phyloP scores from a whole-genome alignment of 257 asterid genomes.

The Avicennia marina region DNA sequence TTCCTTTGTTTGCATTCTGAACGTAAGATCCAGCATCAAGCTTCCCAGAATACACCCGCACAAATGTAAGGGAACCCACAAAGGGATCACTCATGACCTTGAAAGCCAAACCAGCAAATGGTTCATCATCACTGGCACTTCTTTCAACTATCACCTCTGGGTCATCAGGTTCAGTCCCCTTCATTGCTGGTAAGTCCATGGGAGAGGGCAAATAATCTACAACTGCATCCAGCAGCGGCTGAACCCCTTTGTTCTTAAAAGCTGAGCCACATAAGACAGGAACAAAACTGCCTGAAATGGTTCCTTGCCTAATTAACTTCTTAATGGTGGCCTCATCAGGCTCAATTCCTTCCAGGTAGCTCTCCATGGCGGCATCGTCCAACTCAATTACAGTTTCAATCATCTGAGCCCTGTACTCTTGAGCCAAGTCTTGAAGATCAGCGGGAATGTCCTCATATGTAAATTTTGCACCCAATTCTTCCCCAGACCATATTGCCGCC shows the following conservation, averaged over 20 bases:
- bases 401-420: conserved; percentile 65
- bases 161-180: conserved; percentile 89
- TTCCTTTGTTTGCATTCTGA: conserved; percentile 84
- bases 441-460: conserved; percentile 67
- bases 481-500: conserved; percentile 85
- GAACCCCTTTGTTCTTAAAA: conserved; percentile 94
- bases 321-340: conserved; percentile 75
- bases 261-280: conserved; percentile 95
- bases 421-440: conserved; percentile 68
- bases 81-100: conserved; percentile 92
- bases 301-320: conserved; percentile 71
- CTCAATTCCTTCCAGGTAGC: conserved; percentile 80
- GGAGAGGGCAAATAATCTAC: conserved; percentile 93
- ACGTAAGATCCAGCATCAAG: conserved; percentile 85
- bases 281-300: conserved; percentile 58
- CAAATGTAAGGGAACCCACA: conserved; percentile 92
- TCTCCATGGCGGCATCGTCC: conserved; percentile 89
- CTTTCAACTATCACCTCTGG: conserved; percentile 60
- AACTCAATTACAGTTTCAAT: conserved; percentile 69
- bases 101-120: conserved; percentile 92
- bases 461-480: conserved; percentile 96
- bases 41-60: conserved; percentile 82
- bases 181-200: conserved; percentile 78
- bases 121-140: conserved; percentile 54
- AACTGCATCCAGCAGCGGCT: conserved; percentile 86